Percentiles rank a stretch among this genome's conserved stretches.
Conservation (phyloP, 345 rosid species). For the Mangifera indica region DNA sequence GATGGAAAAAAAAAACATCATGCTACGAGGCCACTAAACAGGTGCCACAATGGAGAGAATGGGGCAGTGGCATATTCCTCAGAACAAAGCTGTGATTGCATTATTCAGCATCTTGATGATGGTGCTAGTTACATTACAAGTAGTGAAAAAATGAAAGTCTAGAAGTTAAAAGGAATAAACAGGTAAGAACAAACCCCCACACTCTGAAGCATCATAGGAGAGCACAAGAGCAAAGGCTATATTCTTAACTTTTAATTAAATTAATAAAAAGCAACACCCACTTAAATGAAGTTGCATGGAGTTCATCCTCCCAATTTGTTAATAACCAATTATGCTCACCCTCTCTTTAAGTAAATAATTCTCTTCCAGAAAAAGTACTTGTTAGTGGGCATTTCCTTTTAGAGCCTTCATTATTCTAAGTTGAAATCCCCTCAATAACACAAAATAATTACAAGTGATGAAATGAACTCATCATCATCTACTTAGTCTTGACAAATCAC, state of each 20-base stretch:
- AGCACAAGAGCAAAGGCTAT: slow-evolving; percentile 25
- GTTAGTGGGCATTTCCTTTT: slow-evolving; percentile 84
- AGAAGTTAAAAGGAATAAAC: slow-evolving; percentile 33
- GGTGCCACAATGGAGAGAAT: slow-evolving; percentile 8
- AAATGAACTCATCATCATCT: neutral
- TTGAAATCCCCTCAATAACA: slow-evolving; percentile 13
- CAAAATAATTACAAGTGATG: neutral
- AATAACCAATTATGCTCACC: slow-evolving; percentile 48
- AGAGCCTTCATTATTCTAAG: slow-evolving; percentile 18
- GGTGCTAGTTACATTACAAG: slow-evolving; percentile 17
- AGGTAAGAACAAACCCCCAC: slow-evolving; percentile 35
- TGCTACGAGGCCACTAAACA: neutral
- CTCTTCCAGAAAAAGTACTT: slow-evolving; percentile 35
- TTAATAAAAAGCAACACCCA: slow-evolving; percentile 42
- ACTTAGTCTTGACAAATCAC: neutral
- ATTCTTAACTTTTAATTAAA: slow-evolving; percentile 36
- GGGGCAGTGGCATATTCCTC: slow-evolving; percentile 38
- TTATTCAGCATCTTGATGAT: slow-evolving; percentile 35
- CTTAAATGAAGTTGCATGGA: slow-evolving; percentile 59
- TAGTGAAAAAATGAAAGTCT: slow-evolving; percentile 8
- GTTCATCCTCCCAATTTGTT: slow-evolving; percentile 57
- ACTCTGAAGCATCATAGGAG: slow-evolving; percentile 47
- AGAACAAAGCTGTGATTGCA: slow-evolving; percentile 25
- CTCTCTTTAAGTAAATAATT: slow-evolving; percentile 26
- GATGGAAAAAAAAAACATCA: neutral